Conservation (phyloP, 805 yeast genomes). For the Yamadazyma philogaea region DNA sequence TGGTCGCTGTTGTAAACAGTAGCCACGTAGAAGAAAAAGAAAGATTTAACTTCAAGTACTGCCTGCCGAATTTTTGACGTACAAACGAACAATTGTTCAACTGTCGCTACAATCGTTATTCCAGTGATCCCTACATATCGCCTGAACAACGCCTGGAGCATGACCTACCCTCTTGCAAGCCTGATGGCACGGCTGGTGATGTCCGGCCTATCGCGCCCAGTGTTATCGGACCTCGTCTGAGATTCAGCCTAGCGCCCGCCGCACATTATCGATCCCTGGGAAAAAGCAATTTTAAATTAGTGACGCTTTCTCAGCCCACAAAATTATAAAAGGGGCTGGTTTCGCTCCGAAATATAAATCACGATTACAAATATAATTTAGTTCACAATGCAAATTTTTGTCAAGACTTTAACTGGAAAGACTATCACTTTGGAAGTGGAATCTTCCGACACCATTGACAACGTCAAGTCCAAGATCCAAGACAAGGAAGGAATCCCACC, state of each 20-base stretch:
- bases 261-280: conserved; percentile 4
- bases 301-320: conserved; percentile 11
- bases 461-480: conserved; percentile 93
- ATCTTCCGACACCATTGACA: conserved; percentile 96
- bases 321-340: conserved; percentile 18
- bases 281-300: conserved; percentile 10
- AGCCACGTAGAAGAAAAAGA: neutral
- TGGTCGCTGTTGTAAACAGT: neutral
- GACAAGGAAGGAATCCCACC: conserved; percentile 98
- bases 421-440: conserved; percentile 90
- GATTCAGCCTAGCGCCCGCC: conserved; percentile 1
- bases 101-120: conserved; percentile 1
- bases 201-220: too few relatives aligned
- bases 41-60: too few relatives aligned
- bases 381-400: conserved; percentile 48
- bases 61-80: neutral
- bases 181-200: too few relatives aligned
- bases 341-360: conserved; percentile 3
- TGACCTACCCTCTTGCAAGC: too few relatives aligned
- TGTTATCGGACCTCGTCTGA: conserved; percentile 2
- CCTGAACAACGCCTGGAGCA: too few relatives aligned
- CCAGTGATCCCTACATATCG: neutral
- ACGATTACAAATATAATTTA: conserved; percentile 16
- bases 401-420: conserved; percentile 59
- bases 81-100: neutral